Percentiles rank a stretch among this genome's conserved stretches.
These are phyloP conservation scores for Neurospora sp. DNA, from an alignment of 2,329 filamentous ascomycete genomes.

Conservation along the genomic window DNA sequence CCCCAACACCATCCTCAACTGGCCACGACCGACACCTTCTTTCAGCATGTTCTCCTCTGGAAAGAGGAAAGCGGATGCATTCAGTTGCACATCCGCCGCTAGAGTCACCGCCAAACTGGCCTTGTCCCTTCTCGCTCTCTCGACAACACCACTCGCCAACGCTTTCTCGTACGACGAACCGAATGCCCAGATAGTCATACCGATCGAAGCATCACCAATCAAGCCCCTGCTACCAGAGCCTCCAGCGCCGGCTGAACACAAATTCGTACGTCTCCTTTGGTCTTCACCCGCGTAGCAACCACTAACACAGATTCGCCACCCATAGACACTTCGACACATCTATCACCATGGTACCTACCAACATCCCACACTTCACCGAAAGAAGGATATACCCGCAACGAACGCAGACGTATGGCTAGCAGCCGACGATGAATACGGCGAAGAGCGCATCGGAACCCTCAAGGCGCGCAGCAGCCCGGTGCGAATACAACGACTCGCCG, in stretches of 20 bases:
- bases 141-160: slow-evolving; percentile 29
- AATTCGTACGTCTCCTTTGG: slow-evolving; percentile 33
- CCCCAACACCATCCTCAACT: not conserved
- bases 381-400: slow-evolving; percentile 54
- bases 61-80: slow-evolving; percentile 18
- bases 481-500: slow-evolving; percentile 70
- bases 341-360: slow-evolving; percentile 82
- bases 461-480: slow-evolving; percentile 53
- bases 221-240: slow-evolving; percentile 31
- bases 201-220: slow-evolving; percentile 32
- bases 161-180: slow-evolving; percentile 16
- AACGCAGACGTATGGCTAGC: slow-evolving; percentile 53
- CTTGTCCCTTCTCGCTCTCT: slow-evolving; percentile 56
- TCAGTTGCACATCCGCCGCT: slow-evolving; percentile 43
- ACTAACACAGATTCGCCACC: not conserved
- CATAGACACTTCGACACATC: slow-evolving; percentile 67
- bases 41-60: slow-evolving; percentile 19
- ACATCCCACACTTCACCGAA: slow-evolving; percentile 68
- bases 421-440: slow-evolving; percentile 45
- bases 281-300: slow-evolving; percentile 6
- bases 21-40: not conserved
- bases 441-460: slow-evolving; percentile 42
- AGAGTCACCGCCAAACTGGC: slow-evolving; percentile 54
- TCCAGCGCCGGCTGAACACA: slow-evolving; percentile 42
- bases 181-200: slow-evolving; percentile 34